These are phyloP conservation scores for Colletotrichum salicis DNA, from an alignment of 2,329 filamentous ascomycete genomes.

Conservation along the genomic window DNA sequence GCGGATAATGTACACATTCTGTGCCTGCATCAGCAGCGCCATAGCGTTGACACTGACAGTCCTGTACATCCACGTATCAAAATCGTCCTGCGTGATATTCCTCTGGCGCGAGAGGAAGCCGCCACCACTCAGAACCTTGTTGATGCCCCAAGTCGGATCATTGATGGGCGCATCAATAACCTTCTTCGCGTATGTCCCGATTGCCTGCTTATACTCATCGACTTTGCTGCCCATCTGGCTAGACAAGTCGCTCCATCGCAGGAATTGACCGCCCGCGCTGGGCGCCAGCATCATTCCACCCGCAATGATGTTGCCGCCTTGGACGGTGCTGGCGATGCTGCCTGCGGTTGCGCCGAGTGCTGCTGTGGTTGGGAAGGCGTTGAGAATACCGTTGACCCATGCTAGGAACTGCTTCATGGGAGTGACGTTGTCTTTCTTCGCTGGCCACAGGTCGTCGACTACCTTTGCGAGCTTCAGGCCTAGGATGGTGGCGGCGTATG, in stretches of 20 bases:
- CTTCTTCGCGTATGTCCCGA: not conserved
- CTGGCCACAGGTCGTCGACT: conserved; percentile 10
- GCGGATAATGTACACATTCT: conserved; percentile 9
- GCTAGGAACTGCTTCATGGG: not conserved
- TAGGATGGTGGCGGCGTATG: not conserved
- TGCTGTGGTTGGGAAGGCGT: conserved; percentile 5
- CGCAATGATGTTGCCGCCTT: conserved; percentile 1
- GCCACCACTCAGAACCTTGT: not conserved
- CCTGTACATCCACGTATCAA: conserved; percentile 20
- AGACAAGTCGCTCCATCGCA: not conserved
- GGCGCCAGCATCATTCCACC: not conserved
- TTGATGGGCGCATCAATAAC: conserved; percentile 14
- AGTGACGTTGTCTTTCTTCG: not conserved
- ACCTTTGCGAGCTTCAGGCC: not conserved
- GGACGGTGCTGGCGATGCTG: not conserved
- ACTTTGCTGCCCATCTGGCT: conserved; percentile 3
- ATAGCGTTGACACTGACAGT: conserved; percentile 12
- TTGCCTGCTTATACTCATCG: not conserved
- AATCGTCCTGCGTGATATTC: conserved; percentile 17
- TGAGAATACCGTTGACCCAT: conserved; percentile 10
- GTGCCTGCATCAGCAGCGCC: conserved; percentile 2
- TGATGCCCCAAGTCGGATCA: conserved; percentile 22
- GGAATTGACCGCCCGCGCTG: not conserved
- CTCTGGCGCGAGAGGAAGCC: not conserved
- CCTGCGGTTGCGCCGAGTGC: not conserved